phyloP scores from a whole-genome alignment of 371 early-diverging fungal genomes.

The Rhizopus sp. region DNA sequence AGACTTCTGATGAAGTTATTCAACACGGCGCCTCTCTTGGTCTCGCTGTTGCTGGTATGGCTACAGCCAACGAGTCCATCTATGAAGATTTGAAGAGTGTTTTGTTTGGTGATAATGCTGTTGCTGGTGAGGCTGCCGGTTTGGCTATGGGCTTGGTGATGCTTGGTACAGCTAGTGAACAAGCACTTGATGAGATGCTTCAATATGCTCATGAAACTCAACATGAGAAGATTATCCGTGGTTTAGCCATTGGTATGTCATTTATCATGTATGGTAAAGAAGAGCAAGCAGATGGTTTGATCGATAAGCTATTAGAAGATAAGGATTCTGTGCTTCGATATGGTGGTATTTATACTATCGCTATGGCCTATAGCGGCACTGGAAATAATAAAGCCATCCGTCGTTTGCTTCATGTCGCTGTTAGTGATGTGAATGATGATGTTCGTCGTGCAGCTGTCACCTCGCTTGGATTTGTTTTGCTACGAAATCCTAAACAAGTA shows the following conservation, averaged over 20 bases:
- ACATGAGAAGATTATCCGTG: constrained; percentile 98
- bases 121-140: constrained; percentile 98
- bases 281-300: constrained; percentile 88
- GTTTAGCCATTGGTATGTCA: constrained; percentile 91
- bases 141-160: constrained; percentile 97
- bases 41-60: constrained; percentile 97
- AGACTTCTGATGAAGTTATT: constrained; percentile 85
- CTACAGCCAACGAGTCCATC: constrained; percentile 83
- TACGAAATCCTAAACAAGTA: constrained; percentile 90
- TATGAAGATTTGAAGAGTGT: constrained; percentile 87
- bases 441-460: constrained; percentile 98
- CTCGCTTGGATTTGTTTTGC: constrained; percentile 94
- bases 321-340: constrained; percentile 95
- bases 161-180: constrained; percentile 88
- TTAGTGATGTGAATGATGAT: constrained; percentile 98
- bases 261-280: constrained; percentile 96
- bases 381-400: constrained; percentile 96
- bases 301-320: constrained; percentile 82
- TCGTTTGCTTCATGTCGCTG: constrained; percentile 93
- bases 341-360: constrained; percentile 95
- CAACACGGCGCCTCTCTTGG: constrained; percentile 99
- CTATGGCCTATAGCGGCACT: constrained; percentile 98
- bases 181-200: constrained; percentile 91
- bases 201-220: constrained; percentile 96
- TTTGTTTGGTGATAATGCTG: constrained; percentile 91